Base-by-base conservation (phyloP, 495 filamentous ascomycete genomes). In the Penicillium atrosanguineum region DNA sequence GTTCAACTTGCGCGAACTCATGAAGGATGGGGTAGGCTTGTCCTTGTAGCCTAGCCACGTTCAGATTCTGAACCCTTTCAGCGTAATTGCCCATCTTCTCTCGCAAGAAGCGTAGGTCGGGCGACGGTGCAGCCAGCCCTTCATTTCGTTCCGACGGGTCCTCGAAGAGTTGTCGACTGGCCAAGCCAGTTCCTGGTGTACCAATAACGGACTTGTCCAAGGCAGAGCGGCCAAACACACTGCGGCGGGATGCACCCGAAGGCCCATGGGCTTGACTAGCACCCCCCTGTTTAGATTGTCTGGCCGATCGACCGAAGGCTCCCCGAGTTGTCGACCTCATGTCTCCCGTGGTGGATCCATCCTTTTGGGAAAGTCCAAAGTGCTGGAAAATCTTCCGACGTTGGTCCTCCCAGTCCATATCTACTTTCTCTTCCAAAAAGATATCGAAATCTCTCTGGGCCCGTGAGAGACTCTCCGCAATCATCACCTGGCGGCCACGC, bases 361-460 rank as follows among this genome's bases (percentile, higher is more conserved):
- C 81, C 56, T 78, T 83, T 7, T 85, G 78, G 52, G 81, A 87
- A 38, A 99, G 86, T 7, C 94, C 94, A 67, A 99, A 97, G 65
- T 99, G 94, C 61, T 96, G 84, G 66, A 96, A 96, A 47, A 97
- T 96, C 48, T 85, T 84, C 64, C 86, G 88, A 36, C 92, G 86
- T 71, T 97, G 94, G 6, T 86, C 84, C 50, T 97, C 91, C 93
- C 93, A 97, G 68, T 97, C 89, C 76, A 94, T 86, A 7, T 90
- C 89, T 7, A 97, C 86, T 63, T 94, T 93, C 57, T 95, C 91
- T 65, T 97, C 94, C 41, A 99, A 73, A 67, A 95, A 97, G 37
- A 79, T 69, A 64, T 99, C 91, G 58, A 99, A 97, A 63, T 97
- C 93, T 16, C 83, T 84, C 38, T 90, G 85, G 14, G 91, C 90